Evolutionary conservation across 2,329 filamentous ascomycete genomes (phyloP).

Genomic region (Sordariomycetes sp.): DNA sequence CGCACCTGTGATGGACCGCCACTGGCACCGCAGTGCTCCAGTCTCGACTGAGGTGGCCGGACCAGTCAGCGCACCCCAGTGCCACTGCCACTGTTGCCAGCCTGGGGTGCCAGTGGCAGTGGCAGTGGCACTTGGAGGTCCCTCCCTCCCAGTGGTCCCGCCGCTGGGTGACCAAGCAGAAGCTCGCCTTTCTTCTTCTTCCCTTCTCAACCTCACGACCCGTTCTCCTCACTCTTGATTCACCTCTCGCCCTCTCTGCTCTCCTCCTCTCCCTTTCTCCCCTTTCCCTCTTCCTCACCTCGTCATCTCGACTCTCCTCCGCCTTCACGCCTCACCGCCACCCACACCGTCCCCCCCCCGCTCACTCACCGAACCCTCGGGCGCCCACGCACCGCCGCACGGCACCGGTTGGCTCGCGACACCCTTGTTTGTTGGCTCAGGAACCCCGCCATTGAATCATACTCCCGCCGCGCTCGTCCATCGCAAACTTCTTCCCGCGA

Average conservation of each 20-base stretch:
- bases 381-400: conserved; percentile 1
- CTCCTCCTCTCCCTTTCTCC: conserved; percentile 10
- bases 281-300: conserved; percentile 9
- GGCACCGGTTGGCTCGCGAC: conserved; percentile 1
- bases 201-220: conserved; percentile 10
- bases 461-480: too few species aligned
- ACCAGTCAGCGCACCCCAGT: too few species aligned
- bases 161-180: too few species aligned
- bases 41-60: too few species aligned
- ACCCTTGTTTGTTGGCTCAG: conserved; percentile 7
- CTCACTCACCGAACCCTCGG: conserved; percentile 8
- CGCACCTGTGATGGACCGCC: too few species aligned
- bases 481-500: too few species aligned
- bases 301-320: conserved; percentile 5
- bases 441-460: conserved; percentile 13
- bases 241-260: conserved; percentile 9
- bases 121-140: too few species aligned
- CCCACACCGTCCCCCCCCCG: conserved; percentile 10
- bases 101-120: too few species aligned
- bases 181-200: conserved; percentile 14
- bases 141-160: too few species aligned
- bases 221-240: background rate
- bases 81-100: too few species aligned
- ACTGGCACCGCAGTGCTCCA: too few species aligned
- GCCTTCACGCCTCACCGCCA: conserved; percentile 7